Base-by-base conservation (phyloP, 176 grass and related monocot species). In the Melocanna baccifera region DNA sequence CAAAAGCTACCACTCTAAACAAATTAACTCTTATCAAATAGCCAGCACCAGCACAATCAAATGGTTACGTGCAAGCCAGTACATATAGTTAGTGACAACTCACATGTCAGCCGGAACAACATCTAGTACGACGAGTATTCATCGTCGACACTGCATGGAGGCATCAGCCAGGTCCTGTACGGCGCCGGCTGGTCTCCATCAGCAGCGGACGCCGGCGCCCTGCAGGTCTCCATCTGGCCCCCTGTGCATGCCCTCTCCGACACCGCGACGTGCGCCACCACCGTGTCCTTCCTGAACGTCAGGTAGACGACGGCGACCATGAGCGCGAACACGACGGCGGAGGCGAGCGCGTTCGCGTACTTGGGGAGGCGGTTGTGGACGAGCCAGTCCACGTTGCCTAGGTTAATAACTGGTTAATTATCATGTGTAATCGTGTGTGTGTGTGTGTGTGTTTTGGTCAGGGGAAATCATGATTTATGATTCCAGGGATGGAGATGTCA, bases 221-320 rank as follows among this genome's bases (percentile, higher is more conserved):
- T 34, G 30, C 80, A 76, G 8, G 23, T 63, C 71, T 89, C 92
- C 25, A 18, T 85, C 76, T 91, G 57, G 4, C 62, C 68, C 37
- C 87, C n/a, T n/a, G n/a, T n/a, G n/a, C n/a, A 83, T 7, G 65
- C 71, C 7, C 70, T 61, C 73, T 89, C 83, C 8, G 71, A 62
- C 32, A 80, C 66, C 5, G 87, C n/a, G 4, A 74, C 55, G 43
- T 89, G 89, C 6, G 92, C 89, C 15, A 37, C 51, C 45, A 81
- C 83, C 15, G 22, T 71, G 62, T 94, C 89, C 81, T 74, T 94
- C 40, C 92, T 89, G 59, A 91, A 89, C n/a, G 84, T 87, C 41
- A 91, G 73, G 84, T 91, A 94, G 81, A 91, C 50, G 7, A 94
- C 5, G 16, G 78, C 77, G 30, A 75, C 84, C 86, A 82, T 81